Evolutionary conservation across 768 basidiomycete species (phyloP), one percentile per base, ranked within the genome.

Genomic region (Cubamyces lactineus): DNA sequence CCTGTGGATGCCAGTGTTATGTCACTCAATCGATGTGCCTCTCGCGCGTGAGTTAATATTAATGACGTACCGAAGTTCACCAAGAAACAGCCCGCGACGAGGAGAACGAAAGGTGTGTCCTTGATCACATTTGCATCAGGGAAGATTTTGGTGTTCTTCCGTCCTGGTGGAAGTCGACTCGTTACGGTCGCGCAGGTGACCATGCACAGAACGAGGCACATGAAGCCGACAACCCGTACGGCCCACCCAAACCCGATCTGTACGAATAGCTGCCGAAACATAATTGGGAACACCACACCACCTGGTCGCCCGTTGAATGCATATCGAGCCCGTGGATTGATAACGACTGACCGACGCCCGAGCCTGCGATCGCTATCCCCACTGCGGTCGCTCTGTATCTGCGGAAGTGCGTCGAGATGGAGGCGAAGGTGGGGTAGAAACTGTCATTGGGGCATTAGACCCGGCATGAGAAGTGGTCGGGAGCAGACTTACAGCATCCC

Each of bases 321-420:
- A 40, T 6, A 17, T 2, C 17, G 30, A 23, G 9, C 45, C 13
- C 17, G 5, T 11, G 13, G 30, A 19, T 4, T 39, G 24, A n/a
- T 19, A 16, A 23, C 13, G 17, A 19, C 68, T 7, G 5, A 61
- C 62, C 66, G 21, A 61, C 42, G 21, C 59, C 59, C 12, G 65
- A 62, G 3, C 65, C 65, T 11, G 65, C 53, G 19, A 66, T 59
- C 16, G 57, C 61, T 57, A 93, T 75, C 2, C 91, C 91, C 40
- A 89, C 76, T 0, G 91, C 89, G 2, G 90, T 86, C 3, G 87
- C 88, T 15, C 89, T 82, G 63, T 86, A 85, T 63, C 80, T 80
- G 50, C 70, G 68, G 73, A 90, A 92, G 70, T 86, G 80, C 1
- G 86, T 90, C 0, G 87, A 82, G 11, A 90, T 79, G 53, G 86